These are phyloP conservation scores for Catunica adiposa DNA, from an alignment of 2,329 filamentous ascomycete species.

Conservation along the genomic window DNA sequence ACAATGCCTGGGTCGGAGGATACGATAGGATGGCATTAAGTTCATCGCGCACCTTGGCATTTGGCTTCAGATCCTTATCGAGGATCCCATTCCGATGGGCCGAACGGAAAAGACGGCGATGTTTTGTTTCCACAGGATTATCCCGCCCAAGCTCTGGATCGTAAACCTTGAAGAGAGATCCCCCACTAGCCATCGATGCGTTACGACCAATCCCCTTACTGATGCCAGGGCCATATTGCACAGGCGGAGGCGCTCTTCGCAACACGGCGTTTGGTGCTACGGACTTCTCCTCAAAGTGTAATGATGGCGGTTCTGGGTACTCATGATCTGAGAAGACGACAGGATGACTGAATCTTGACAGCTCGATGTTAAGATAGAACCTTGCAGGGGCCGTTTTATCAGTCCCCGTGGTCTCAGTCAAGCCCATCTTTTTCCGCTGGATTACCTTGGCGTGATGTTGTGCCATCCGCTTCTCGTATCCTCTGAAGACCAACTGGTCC, in stretches of 20 bases:
- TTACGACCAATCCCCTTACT: constrained; percentile 29
- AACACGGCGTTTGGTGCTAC: constrained; percentile 36
- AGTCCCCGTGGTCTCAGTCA: constrained; percentile 16
- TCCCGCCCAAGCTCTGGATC: constrained; percentile 82
- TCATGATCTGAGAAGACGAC: constrained; percentile 91
- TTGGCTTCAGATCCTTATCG: constrained; percentile 89
- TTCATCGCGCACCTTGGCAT: constrained; percentile 88
- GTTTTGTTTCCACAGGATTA: constrained; percentile 91
- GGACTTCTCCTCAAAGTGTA: constrained; percentile 34
- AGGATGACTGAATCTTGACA: constrained; percentile 88
- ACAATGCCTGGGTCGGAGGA: constrained; percentile 76
- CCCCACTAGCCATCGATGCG: constrained; percentile 22
- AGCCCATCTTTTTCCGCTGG: constrained; percentile 24
- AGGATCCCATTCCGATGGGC: constrained; percentile 81
- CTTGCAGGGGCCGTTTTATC: constrained; percentile 23
- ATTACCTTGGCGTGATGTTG: constrained; percentile 22
- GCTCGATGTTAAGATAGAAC: constrained; percentile 76
- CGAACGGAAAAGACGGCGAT: constrained; percentile 77
- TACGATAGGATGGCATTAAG: constrained; percentile 83
- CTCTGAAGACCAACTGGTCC: constrained; percentile 82
- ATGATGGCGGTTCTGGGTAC: constrained; percentile 59
- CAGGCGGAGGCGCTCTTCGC: constrained; percentile 67
- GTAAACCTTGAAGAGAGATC: constrained; percentile 67
- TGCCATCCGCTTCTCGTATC: constrained; percentile 51
- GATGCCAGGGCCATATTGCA: constrained; percentile 81